phyloP scores from a whole-genome alignment of 2,329 filamentous ascomycete genomes.

The Ophiostoma himal-ulmi region DNA sequence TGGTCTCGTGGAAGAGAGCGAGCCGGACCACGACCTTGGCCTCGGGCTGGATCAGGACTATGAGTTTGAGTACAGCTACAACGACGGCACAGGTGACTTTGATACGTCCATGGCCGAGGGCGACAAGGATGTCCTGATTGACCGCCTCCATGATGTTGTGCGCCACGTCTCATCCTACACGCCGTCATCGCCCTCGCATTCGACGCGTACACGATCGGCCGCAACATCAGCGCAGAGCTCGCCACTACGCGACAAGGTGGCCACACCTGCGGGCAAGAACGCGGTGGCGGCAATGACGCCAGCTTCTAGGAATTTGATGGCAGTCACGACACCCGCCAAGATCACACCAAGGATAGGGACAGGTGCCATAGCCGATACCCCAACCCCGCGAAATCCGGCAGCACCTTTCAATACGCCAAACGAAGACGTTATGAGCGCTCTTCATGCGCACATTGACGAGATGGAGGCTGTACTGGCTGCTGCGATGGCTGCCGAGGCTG shows the following conservation, averaged over 20 bases:
- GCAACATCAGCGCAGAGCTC: slow-evolving; percentile 10
- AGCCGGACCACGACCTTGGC: slow-evolving; percentile 20
- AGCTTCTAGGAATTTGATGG: background rate
- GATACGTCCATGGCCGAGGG: background rate
- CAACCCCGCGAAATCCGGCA: background rate
- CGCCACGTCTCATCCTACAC: slow-evolving; percentile 33
- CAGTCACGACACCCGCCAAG: background rate
- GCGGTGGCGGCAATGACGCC: background rate
- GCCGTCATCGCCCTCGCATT: slow-evolving; percentile 24
- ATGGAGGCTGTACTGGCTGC: slow-evolving; percentile 36
- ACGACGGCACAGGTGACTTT: slow-evolving; percentile 28
- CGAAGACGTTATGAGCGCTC: slow-evolving; percentile 29
- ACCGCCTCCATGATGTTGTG: slow-evolving; percentile 38
- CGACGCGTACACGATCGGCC: slow-evolving; percentile 25
- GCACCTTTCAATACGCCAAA: slow-evolving; percentile 6
- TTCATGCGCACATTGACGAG: slow-evolving; percentile 41
- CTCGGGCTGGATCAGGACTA: background rate
- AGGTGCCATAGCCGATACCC: background rate
- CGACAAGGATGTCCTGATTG: slow-evolving; percentile 42
- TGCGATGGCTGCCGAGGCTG: slow-evolving; percentile 20
- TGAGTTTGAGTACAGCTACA: slow-evolving; percentile 16
- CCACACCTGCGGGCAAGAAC: background rate
- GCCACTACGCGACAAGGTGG: slow-evolving; percentile 8
- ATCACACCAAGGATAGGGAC: background rate
- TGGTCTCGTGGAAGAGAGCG: slow-evolving; percentile 12